Evolutionary conservation across 176 grass and related monocot genomes (phyloP).

Genomic region (barley (Hordeum vulgare)): DNA sequence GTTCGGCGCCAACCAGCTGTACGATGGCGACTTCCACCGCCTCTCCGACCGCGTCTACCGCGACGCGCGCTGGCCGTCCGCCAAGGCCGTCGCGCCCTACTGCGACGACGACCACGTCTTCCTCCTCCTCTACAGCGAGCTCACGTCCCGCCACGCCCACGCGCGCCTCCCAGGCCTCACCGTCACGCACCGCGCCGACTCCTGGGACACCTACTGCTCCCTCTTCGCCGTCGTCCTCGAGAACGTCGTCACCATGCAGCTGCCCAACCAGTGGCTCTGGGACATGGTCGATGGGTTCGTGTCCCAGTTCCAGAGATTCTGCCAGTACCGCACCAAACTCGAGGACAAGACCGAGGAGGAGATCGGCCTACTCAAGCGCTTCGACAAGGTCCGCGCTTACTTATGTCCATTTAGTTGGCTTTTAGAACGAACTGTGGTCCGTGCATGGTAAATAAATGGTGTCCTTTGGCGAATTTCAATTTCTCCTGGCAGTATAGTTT

Average conservation of each 20-base stretch:
- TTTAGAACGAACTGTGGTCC: neutral
- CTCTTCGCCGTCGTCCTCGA: conserved; percentile 80
- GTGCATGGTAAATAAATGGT: neutral
- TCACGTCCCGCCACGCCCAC: conserved; percentile 89
- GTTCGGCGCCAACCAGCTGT: conserved; percentile 89
- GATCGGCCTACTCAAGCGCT: conserved; percentile 61
- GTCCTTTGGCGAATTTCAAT: neutral
- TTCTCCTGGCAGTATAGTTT: neutral
- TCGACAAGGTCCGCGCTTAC: conserved; percentile 48
- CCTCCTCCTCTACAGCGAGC: conserved; percentile 90
- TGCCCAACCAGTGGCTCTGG: conserved; percentile 97
- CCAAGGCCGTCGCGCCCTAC: conserved; percentile 62
- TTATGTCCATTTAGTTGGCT: neutral
- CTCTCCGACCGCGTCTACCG: conserved; percentile 84
- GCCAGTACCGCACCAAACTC: conserved; percentile 73
- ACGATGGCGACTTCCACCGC: conserved; percentile 77
- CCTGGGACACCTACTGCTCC: conserved; percentile 88
- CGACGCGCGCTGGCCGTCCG: conserved; percentile 62
- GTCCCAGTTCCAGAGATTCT: conserved; percentile 89
- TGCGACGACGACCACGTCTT: conserved; percentile 89
- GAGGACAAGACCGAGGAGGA: conserved; percentile 75
- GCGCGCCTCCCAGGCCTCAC: conserved; percentile 53
- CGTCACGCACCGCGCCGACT: conserved; percentile 58
- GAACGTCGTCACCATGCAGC: conserved; percentile 73
- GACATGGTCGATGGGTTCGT: conserved; percentile 96